These are phyloP conservation scores for Candida pini DNA, from an alignment of 805 yeast species.

Conservation along the genomic window DNA sequence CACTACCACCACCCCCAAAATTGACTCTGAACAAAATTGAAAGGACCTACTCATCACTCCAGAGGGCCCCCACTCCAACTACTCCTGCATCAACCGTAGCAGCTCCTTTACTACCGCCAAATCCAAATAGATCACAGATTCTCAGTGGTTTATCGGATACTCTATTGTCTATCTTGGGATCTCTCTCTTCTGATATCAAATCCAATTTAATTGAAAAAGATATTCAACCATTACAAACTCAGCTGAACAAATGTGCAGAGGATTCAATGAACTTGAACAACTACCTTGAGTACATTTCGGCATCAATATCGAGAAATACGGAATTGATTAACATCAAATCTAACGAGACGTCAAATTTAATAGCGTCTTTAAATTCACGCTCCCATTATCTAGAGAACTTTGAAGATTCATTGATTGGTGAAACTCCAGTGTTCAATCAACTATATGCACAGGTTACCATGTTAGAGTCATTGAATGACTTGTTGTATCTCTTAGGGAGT, in stretches of 20 bases:
- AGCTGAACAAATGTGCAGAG: constrained; percentile 16
- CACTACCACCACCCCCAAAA: constrained; percentile 28
- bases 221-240: constrained; percentile 9
- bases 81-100: constrained; percentile 1
- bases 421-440: constrained; percentile 52
- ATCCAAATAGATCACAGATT: constrained; percentile 19
- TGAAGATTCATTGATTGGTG: constrained; percentile 43
- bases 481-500: constrained; percentile 51
- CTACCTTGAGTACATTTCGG: constrained; percentile 11
- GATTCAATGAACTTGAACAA: constrained; percentile 11
- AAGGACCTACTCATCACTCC: neutral
- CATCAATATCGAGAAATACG: constrained; percentile 20
- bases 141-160: neutral
- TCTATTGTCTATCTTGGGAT: neutral
- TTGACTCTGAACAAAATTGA: constrained; percentile 5
- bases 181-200: constrained; percentile 3
- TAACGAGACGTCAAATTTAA: constrained; percentile 5
- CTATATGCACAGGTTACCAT: constrained; percentile 58
- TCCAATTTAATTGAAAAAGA: constrained; percentile 4
- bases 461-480: constrained; percentile 67
- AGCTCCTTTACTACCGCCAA: constrained; percentile 26
- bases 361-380: constrained; percentile 24
- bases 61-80: neutral
- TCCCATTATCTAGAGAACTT: constrained; percentile 26
- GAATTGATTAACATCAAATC: constrained; percentile 13